A percentile compares a stretch with the other conserved stretches of the same genome.
phyloP scores from a whole-genome alignment of 1,284 basidiomycete genomes.

The Fistulinella staudtii region DNA sequence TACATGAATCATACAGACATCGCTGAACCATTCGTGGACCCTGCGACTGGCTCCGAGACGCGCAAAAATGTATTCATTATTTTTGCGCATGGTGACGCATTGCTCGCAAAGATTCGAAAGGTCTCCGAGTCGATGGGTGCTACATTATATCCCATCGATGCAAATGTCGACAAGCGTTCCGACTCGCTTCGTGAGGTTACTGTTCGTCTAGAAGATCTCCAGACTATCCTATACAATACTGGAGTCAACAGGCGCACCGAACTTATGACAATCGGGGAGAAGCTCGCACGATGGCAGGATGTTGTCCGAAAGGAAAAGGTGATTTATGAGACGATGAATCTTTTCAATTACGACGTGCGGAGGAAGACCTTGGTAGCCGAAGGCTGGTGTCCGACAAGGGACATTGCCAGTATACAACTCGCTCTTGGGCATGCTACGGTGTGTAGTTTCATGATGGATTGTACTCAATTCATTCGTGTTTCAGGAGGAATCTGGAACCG shows the following conservation, averaged over 20 bases:
- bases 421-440: constrained; percentile 92
- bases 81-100: constrained; percentile 93
- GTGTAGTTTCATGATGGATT: constrained; percentile 24
- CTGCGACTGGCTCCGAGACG: constrained; percentile 75
- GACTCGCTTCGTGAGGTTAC: constrained; percentile 90
- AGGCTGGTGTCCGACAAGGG: constrained; percentile 95
- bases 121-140: constrained; percentile 98
- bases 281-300: constrained; percentile 87
- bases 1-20: constrained; percentile 99
- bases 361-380: constrained; percentile 96
- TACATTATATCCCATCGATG: constrained; percentile 93
- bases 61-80: constrained; percentile 99
- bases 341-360: constrained; percentile 92
- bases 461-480: constrained; percentile 4
- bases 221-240: constrained; percentile 89
- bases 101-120: constrained; percentile 97
- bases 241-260: constrained; percentile 83
- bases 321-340: constrained; percentile 91
- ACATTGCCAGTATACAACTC: constrained; percentile 83
- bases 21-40: constrained; percentile 87
- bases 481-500: constrained; percentile 91
- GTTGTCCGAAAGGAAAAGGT: constrained; percentile 95
- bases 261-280: constrained; percentile 84
- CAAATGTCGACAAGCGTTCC: constrained; percentile 88
- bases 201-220: constrained; percentile 87